phyloP scores from a whole-genome alignment of 2,329 filamentous ascomycete species.

The Canariomyces notabilis region DNA sequence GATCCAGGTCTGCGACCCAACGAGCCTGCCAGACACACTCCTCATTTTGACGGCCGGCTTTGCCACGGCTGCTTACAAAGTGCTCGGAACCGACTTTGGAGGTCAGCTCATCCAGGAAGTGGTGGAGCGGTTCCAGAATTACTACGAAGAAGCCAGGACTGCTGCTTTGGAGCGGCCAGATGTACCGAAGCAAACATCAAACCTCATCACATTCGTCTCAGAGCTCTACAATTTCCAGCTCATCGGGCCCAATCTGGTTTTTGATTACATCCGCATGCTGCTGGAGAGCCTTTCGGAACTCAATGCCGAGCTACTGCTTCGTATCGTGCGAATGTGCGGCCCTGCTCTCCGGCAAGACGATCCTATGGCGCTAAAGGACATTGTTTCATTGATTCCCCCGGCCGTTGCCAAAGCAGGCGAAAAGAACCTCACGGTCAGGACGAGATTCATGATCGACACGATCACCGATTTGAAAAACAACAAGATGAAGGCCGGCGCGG shows the following conservation, averaged over 20 bases:
- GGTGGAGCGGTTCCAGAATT: slow-evolving; percentile 67
- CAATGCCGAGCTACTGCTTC: slow-evolving; percentile 83
- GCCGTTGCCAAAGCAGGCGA: slow-evolving; percentile 64
- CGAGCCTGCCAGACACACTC: slow-evolving; percentile 78
- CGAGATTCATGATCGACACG: slow-evolving; percentile 95
- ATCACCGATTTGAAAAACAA: slow-evolving; percentile 95
- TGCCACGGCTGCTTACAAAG: slow-evolving; percentile 78
- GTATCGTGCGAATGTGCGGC: slow-evolving; percentile 77
- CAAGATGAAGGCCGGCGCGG: slow-evolving; percentile 69
- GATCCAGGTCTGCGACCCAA: slow-evolving; percentile 72
- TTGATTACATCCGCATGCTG: slow-evolving; percentile 82
- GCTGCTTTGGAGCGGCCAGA: slow-evolving; percentile 29
- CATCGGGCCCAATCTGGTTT: slow-evolving; percentile 74
- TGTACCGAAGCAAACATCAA: slow-evolving; percentile 58
- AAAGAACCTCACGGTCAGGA: slow-evolving; percentile 72
- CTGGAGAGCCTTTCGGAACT: slow-evolving; percentile 71
- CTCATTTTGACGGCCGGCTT: slow-evolving; percentile 89
- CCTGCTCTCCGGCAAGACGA: slow-evolving; percentile 84
- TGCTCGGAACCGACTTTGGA: slow-evolving; percentile 83
- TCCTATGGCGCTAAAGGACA: slow-evolving; percentile 80
- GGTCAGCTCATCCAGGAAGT: slow-evolving; percentile 77
- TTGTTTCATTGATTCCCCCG: slow-evolving; percentile 72
- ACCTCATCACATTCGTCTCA: slow-evolving; percentile 76
- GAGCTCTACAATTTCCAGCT: slow-evolving; percentile 92
- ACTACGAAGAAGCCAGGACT: slow-evolving; percentile 46